Conservation (phyloP, 73 alveolate genomes). For the Durusdinium trenchii region DNA sequence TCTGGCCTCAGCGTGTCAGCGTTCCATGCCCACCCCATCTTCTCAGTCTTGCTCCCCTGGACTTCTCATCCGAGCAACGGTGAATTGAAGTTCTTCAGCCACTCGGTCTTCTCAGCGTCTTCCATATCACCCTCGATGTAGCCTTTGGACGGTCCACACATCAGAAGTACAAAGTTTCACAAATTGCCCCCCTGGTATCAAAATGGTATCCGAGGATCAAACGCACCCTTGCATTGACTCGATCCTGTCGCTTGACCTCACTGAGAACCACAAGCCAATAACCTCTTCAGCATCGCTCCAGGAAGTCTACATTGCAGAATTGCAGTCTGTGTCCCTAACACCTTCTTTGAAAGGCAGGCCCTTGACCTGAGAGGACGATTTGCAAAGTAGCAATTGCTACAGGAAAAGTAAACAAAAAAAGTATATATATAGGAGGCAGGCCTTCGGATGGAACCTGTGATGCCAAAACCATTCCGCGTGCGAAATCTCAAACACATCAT, state of each 20-base stretch:
- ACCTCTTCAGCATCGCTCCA: no score
- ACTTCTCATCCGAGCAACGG: background rate
- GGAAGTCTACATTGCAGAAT: background rate
- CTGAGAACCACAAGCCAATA: no score
- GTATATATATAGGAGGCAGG: background rate
- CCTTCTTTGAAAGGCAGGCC: conserved; percentile 95
- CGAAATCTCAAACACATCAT: background rate
- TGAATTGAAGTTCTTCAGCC: conserved; percentile 76
- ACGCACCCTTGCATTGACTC: conserved; percentile 95
- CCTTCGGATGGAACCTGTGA: conserved; percentile 67
- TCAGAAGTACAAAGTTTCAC: no score
- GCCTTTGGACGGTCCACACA: background rate
- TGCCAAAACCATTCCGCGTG: background rate
- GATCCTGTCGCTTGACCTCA: conserved; percentile 94
- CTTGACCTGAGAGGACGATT: conserved; percentile 57
- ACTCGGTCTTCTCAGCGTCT: conserved; percentile 58
- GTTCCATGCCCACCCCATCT: background rate
- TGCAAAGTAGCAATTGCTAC: no score
- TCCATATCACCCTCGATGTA: conserved; percentile 95
- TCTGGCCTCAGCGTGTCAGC: conserved; percentile 22
- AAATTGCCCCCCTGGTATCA: no score
- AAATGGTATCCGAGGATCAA: no score
- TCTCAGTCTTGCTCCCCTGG: background rate
- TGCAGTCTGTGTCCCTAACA: background rate
- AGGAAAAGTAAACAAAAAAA: background rate